Base-by-base conservation (phyloP, 2,329 filamentous ascomycete genomes). In the Cladosporium sp. region DNA sequence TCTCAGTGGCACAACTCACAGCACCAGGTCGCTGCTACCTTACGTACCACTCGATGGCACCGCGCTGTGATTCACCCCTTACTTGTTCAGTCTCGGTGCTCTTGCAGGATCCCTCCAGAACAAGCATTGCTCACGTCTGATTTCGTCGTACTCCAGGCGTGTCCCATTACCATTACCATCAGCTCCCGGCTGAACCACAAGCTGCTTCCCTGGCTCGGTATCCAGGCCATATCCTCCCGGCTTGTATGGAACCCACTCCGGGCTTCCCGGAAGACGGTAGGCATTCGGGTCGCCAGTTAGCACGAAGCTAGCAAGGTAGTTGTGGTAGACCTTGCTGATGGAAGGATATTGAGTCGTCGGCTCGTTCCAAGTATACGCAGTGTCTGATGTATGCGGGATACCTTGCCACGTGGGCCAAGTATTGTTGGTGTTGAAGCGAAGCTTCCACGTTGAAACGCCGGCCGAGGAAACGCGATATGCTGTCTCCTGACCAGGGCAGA, bases 241-340 rank as follows among this genome's bases (percentile, higher is more conserved):
- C 30, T 47, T 19, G 22, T 56, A 58, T 8, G 34, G 4, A 1
- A 11, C 14, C 85, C 85, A 88, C 58, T 72, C 71, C 2, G 83
- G 82, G 38, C 75, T 75, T 0, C 76, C 79, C 0, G 63, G 40
- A 40, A 72, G 62, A 9, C 82, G 77, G 57, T 78, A 72, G 12
- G 66, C 76, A 67, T 92, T 92, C 0, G 89, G 89, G 69, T 92
- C 77, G 39, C 84, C 79, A 0, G 77, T 78, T 22, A 82, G 75
- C 60, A 92, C 84, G 68, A 92, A 92, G 63, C 85, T 89, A 1
- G 85, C 83, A 87, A 88, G 92, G 71, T 91, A 92, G 0, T 78
- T 80, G 67, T 56, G 42, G 36, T 56, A 56, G n/a, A 38, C 20
- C 22, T 45, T 42, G 47, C 55, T 43, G 19, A 58, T 51, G 12